Conservation (phyloP, 2,329 filamentous ascomycete genomes). For the Arthrobotrys iridis region DNA sequence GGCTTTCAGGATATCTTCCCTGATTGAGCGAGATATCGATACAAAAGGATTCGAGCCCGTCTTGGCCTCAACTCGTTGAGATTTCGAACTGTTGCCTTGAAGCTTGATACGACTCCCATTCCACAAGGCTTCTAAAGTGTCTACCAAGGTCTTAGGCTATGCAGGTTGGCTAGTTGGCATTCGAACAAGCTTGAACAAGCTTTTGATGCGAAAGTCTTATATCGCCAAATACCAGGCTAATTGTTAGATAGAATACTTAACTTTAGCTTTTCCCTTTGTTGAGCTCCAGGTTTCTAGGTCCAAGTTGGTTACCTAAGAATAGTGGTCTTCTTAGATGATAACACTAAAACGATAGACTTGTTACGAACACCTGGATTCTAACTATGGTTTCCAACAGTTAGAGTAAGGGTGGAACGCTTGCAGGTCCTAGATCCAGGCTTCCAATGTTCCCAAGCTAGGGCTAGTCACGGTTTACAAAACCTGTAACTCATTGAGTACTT, state of each 20-base stretch:
- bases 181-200: conserved; percentile 21
- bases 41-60: background rate
- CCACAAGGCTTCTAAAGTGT: conserved; percentile 12
- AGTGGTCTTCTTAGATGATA: background rate
- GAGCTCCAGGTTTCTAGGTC: background rate
- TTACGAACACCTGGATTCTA: background rate
- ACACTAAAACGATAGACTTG: background rate
- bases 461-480: conserved; percentile 2
- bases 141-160: conserved; percentile 5
- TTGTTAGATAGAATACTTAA: background rate
- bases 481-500: background rate
- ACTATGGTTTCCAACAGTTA: background rate
- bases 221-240: background rate
- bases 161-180: conserved; percentile 14
- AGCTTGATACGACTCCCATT: background rate
- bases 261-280: background rate
- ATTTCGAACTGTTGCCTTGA: conserved; percentile 16
- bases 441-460: background rate
- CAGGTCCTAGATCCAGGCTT: background rate
- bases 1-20: background rate
- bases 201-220: conserved; percentile 14
- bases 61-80: conserved; percentile 1
- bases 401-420: background rate
- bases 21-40: background rate
- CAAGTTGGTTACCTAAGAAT: background rate